These are phyloP conservation scores for Amphicarpaea edgeworthii DNA, from an alignment of 306 rosid genomes.

Conservation along the genomic window DNA sequence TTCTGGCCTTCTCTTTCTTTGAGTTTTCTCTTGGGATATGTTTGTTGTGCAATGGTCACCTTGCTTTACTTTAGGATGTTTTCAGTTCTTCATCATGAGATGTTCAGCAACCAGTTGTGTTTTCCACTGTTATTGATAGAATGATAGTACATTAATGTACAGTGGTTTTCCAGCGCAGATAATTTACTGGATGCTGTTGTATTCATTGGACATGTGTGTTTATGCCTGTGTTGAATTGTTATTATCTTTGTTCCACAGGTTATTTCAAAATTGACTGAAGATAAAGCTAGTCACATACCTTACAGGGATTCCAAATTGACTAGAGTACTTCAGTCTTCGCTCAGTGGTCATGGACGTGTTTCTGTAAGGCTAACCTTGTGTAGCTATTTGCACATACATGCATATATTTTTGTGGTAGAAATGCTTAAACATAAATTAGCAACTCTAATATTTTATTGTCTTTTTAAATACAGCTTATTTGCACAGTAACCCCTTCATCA, in stretches of 20 bases:
- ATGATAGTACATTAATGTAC: conserved; percentile 17
- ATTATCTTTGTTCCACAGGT: conserved; percentile 66
- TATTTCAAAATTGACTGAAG: conserved; percentile 95
- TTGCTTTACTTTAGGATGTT: conserved; percentile 31
- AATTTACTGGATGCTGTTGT: conserved; percentile 25
- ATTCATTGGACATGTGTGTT: conserved; percentile 17
- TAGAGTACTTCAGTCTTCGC: conserved; percentile 92
- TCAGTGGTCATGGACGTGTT: conserved; percentile 97
- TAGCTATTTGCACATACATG: conserved; percentile 35
- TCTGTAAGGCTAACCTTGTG: conserved; percentile 77
- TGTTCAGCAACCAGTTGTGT: conserved; percentile 23
- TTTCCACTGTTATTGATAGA: conserved; percentile 28
- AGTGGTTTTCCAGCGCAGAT: conserved; percentile 20
- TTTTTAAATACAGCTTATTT: conserved; percentile 81
- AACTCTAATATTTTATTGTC: conserved; percentile 38
- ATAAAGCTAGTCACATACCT: conserved; percentile 87
- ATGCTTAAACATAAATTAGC: conserved; percentile 27
- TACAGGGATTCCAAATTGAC: conserved; percentile 98
- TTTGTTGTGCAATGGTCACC: conserved; percentile 15
- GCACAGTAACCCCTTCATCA: conserved; percentile 98
- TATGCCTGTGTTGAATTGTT: conserved; percentile 39
- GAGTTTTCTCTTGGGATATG: conserved; percentile 35
- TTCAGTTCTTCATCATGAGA: conserved; percentile 8
- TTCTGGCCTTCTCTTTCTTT: conserved; percentile 18
- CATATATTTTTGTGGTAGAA: conserved; percentile 37